Evolutionary conservation across 192 early-diverging fungal species (phyloP), one percentile per base, ranked within the genome.

Genomic region (Allomyces arbusculus): DNA sequence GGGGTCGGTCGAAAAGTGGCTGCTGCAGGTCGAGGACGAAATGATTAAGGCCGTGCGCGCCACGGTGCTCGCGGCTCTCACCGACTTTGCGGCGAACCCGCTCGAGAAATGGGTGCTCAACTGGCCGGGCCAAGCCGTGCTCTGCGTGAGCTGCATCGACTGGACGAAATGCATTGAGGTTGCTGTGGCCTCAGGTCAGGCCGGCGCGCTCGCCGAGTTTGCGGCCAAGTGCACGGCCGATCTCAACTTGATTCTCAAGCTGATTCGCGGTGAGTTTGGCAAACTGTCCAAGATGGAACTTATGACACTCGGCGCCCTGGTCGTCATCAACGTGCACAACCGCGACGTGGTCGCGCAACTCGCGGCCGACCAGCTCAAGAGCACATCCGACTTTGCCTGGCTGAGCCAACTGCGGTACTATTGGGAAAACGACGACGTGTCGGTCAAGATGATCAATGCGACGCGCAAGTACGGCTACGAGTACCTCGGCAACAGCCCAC

Each of bases 271-370:
- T 63, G 95, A 98, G 20, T 78, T 99, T 4, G 76, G 83, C 63
- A 92, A 97, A 66, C 75, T 98, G 69, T 72, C 80, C 0, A 69
- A 87, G 19, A 83, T 96, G 58, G 79, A 82, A 66, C 88, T 95
- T 63, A 84, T 86, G 65, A 99, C 98, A 76, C 89, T 92, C 72
- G 97, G 98, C 75, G 91, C 94, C 63, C 74, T 99, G 68, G 92
- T 99, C 65, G 97, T 95, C 9, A 95, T 98, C 75, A 83, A 97
- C 44, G 95, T 99, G 14, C 97, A 99, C 76, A 90, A 98, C 76
- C 82, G 95, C 45, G 95, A 98, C 78, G 83, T 94, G 22, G 79
- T 93, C 16, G 84, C 92, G 25, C 73, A 78, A 61, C 76, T 97
- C 22, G 28, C 79, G 0, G 73, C 76, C 6, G 68, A 70, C 40